A percentile compares a stretch with the other conserved stretches of the same genome.
These are phyloP conservation scores for Pichia nakasei DNA, from an alignment of 805 yeast genomes.

Conservation along the genomic window DNA sequence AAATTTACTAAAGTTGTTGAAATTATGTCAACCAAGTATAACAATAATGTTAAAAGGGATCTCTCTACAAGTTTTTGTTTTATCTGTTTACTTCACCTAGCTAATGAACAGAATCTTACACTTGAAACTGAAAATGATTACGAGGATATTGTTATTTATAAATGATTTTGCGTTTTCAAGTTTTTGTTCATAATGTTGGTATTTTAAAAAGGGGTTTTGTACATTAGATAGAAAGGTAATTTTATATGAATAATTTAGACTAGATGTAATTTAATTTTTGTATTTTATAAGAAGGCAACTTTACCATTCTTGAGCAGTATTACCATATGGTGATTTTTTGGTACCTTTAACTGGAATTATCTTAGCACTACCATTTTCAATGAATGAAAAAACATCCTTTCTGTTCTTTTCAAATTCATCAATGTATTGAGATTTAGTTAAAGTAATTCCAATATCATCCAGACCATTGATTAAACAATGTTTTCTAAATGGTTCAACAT, in stretches of 20 bases:
- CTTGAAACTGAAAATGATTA: conserved; percentile 28
- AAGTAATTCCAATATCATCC: conserved; percentile 93
- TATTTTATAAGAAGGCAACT: neutral
- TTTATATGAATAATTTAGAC: neutral
- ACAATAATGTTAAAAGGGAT: conserved; percentile 31
- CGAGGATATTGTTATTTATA: conserved; percentile 29
- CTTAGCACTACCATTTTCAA: conserved; percentile 74
- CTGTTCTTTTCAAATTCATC: conserved; percentile 66
- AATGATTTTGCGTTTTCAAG: too few relatives aligned
- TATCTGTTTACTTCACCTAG: conserved; percentile 41
- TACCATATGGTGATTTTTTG: conserved; percentile 59
- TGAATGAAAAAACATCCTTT: conserved; percentile 76
- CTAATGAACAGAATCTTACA: conserved; percentile 39
- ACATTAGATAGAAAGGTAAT: neutral
- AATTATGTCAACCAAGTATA: conserved; percentile 29
- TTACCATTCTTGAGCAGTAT: conserved; percentile 70
- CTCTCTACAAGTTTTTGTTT: conserved; percentile 43
- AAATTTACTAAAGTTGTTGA: conserved; percentile 29
- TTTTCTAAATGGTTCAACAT: conserved; percentile 85
- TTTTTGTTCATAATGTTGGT: too few relatives aligned
- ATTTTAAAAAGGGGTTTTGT: neutral
- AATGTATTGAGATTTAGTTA: conserved; percentile 80
- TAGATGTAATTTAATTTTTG: neutral
- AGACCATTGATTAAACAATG: conserved; percentile 91
- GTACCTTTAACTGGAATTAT: conserved; percentile 57